Percentiles rank a stretch among this genome's conserved stretches.
Conservation (phyloP, 495 filamentous ascomycete species). For the Trichoderma erinaceum region DNA sequence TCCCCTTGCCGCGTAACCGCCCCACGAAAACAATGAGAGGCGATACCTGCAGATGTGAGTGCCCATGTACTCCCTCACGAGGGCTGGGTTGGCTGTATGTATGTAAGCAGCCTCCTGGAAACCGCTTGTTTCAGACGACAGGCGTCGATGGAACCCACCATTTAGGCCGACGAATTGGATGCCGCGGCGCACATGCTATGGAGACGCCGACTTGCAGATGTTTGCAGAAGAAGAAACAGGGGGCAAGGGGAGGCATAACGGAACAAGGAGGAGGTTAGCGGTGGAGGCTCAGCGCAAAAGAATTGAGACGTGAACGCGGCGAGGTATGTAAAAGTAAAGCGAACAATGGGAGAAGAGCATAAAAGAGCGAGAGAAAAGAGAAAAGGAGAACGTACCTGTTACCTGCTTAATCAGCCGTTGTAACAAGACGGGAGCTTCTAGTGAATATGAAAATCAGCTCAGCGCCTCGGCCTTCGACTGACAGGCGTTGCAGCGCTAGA, state of each 20-base stretch:
- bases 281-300: not conserved
- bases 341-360: too few species aligned
- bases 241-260: not conserved
- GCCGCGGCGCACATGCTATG: not conserved
- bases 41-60: not conserved
- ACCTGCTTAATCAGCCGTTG: not conserved
- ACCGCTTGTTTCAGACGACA: constrained; percentile 6
- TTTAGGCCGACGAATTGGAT: not conserved
- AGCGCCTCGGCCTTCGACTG: not conserved
- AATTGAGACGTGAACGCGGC: too few species aligned
- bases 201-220: constrained; percentile 7
- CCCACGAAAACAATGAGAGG: not conserved
- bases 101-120: constrained; percentile 11
- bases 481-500: not conserved
- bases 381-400: not conserved
- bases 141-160: constrained; percentile 1
- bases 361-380: not conserved
- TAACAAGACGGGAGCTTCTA: not conserved
- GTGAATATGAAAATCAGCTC: not conserved
- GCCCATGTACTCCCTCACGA: not conserved
- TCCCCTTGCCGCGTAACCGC: constrained; percentile 1
- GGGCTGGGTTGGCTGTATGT: not conserved
- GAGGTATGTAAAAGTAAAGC: too few species aligned
- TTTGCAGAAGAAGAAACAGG: constrained; percentile 10
- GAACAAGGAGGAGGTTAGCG: not conserved